Conservation (phyloP, 2,329 filamentous ascomycete genomes). For the Colletotrichum sp. region DNA sequence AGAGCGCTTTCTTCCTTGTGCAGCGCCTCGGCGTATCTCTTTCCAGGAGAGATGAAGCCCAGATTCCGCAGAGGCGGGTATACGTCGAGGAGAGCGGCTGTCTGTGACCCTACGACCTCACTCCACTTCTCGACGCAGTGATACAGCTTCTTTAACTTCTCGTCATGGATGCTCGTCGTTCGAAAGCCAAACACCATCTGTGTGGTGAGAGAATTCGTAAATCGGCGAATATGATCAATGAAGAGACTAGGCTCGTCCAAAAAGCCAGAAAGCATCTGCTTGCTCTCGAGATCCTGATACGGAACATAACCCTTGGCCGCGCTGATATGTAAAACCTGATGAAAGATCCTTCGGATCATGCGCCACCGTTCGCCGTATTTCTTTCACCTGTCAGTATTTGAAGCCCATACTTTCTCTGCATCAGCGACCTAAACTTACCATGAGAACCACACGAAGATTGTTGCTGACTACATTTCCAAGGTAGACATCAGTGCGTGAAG, state of each 20-base stretch:
- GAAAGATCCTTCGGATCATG: constrained; percentile 32
- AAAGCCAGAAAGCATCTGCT: constrained; percentile 45
- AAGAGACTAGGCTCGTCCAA: constrained; percentile 41
- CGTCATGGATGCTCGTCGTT: constrained; percentile 43
- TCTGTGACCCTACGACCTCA: constrained; percentile 42
- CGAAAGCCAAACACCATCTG: constrained; percentile 56
- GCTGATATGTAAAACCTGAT: constrained; percentile 41
- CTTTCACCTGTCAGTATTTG: background rate
- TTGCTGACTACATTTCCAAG: background rate
- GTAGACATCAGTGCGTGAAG: constrained; percentile 38
- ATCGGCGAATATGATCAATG: constrained; percentile 49
- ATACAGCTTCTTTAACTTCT: constrained; percentile 48
- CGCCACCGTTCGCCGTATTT: constrained; percentile 12
- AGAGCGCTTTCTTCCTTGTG: constrained; percentile 19
- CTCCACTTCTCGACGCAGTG: constrained; percentile 36
- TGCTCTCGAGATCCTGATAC: constrained; percentile 44
- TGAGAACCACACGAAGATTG: background rate
- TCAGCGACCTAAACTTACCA: background rate
- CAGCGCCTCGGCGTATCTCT: constrained; percentile 39
- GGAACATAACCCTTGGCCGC: constrained; percentile 44
- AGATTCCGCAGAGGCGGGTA: constrained; percentile 42
- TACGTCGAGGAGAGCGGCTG: constrained; percentile 49
- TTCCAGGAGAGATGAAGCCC: constrained; percentile 1
- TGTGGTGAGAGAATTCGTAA: constrained; percentile 53
- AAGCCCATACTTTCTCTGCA: background rate